These are phyloP conservation scores for Omphalotus olearius DNA, from an alignment of 1,284 basidiomycete species.

Conservation along the genomic window DNA sequence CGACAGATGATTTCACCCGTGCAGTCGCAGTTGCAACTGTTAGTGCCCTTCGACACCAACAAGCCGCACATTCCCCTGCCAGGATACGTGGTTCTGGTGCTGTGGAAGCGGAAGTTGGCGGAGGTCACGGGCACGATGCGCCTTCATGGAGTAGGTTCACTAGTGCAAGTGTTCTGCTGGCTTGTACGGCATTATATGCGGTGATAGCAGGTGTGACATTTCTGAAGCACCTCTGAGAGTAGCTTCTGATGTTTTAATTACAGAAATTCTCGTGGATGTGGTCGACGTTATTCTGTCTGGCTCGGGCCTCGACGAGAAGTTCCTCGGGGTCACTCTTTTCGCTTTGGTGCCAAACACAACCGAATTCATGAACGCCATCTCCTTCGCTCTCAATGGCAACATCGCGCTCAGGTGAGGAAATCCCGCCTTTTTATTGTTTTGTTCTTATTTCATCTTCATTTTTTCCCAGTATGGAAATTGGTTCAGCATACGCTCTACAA, in stretches of 20 bases:
- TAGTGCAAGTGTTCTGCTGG: constrained; percentile 83
- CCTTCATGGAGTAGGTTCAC: constrained; percentile 91
- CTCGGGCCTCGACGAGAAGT: constrained; percentile 97
- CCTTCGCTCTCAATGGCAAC: constrained; percentile 97
- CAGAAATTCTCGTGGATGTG: constrained; percentile 92
- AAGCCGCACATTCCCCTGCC: constrained; percentile 46
- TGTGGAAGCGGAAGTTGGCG: constrained; percentile 29
- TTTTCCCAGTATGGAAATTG: constrained; percentile 92
- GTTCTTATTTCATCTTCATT: background rate
- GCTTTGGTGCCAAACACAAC: constrained; percentile 98
- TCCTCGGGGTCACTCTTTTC: constrained; percentile 94
- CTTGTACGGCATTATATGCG: constrained; percentile 92
- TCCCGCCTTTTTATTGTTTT: background rate
- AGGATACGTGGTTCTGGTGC: constrained; percentile 30
- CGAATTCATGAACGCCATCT: constrained; percentile 99
- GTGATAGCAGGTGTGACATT: constrained; percentile 77
- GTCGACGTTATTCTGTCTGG: constrained; percentile 93
- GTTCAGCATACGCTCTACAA: constrained; percentile 97
- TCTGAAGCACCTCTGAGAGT: background rate
- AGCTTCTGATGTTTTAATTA: background rate
- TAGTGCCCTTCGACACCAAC: constrained; percentile 76
- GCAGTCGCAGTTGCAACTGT: constrained; percentile 91
- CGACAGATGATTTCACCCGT: constrained; percentile 84
- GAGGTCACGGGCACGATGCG: constrained; percentile 86
- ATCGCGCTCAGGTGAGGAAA: constrained; percentile 84